These are phyloP conservation scores for Westerdykella sp. DNA, from an alignment of 2,329 filamentous ascomycete genomes.

Conservation along the genomic window DNA sequence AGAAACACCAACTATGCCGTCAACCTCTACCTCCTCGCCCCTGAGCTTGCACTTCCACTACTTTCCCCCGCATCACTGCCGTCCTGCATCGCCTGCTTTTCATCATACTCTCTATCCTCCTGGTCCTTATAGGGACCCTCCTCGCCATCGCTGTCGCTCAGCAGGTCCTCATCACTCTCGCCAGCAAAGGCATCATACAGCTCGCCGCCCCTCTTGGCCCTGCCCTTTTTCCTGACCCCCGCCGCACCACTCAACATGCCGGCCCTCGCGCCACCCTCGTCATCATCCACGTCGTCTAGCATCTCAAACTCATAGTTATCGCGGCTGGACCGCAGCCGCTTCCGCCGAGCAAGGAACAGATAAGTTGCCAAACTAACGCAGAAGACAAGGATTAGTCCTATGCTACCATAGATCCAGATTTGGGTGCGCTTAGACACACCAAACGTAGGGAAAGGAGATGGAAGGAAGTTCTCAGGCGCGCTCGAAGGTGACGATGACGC, in stretches of 20 bases:
- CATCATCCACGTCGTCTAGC: conserved; percentile 69
- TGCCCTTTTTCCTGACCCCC: conserved; percentile 40
- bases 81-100: conserved; percentile 22
- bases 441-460: conserved; percentile 84
- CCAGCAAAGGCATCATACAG: conserved; percentile 97
- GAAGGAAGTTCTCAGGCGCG: conserved; percentile 54
- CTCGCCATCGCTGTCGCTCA: conserved; percentile 41
- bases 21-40: conserved; percentile 20
- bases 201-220: conserved; percentile 67
- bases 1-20: not conserved
- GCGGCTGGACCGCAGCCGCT: conserved; percentile 65
- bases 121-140: conserved; percentile 33
- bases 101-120: conserved; percentile 24
- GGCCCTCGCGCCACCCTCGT: conserved; percentile 49
- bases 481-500: conserved; percentile 19
- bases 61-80: conserved; percentile 21
- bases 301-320: conserved; percentile 94
- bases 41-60: conserved; percentile 21
- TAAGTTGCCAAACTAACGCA: conserved; percentile 74
- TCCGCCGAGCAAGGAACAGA: conserved; percentile 71
- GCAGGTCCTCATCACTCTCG: conserved; percentile 70
- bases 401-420: conserved; percentile 85
- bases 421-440: conserved; percentile 81
- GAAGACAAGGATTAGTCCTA: conserved; percentile 80
- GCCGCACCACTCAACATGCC: conserved; percentile 35